Conservation (phyloP, 352 stramenopile genomes). For the Phytophthora fragariae region DNA sequence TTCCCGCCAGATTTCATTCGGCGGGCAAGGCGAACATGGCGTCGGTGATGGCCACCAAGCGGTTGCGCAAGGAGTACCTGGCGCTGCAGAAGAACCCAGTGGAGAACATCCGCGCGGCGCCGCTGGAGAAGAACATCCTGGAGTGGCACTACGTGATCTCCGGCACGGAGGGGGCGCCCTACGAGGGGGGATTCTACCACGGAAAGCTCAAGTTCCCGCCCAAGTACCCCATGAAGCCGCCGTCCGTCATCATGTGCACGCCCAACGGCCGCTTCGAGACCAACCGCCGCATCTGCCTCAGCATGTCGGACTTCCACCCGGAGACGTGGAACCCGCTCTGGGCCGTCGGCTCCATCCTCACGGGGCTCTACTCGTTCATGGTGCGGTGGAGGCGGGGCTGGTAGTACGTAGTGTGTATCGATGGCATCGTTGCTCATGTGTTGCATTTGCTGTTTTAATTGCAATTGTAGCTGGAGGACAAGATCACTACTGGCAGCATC, state of each 20-base stretch:
- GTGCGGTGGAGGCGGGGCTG: slow-evolving; percentile 22
- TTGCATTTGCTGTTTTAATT: not conserved
- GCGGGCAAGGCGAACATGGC: slow-evolving; percentile 45
- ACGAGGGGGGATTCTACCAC: slow-evolving; percentile 91
- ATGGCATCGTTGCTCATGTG: not conserved
- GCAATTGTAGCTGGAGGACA: slow-evolving; percentile 58
- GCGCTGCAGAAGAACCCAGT: slow-evolving; percentile 87
- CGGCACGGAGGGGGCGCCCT: slow-evolving; percentile 66
- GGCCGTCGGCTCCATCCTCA: slow-evolving; percentile 95
- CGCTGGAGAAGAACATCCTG: slow-evolving; percentile 94
- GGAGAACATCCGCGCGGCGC: slow-evolving; percentile 87
- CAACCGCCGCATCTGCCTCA: slow-evolving; percentile 93
- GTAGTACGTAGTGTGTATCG: not conserved
- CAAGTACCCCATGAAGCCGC: slow-evolving; percentile 95
- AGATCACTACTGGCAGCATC: slow-evolving; percentile 90
- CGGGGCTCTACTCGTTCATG: slow-evolving; percentile 96
- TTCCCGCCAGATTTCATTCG: not conserved
- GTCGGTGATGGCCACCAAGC: slow-evolving; percentile 84
- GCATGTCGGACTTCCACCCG: slow-evolving; percentile 96
- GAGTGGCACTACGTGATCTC: slow-evolving; percentile 96
- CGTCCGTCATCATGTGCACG: slow-evolving; percentile 94
- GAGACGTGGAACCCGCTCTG: slow-evolving; percentile 97
- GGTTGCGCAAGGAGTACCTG: slow-evolving; percentile 93
- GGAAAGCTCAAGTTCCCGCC: slow-evolving; percentile 93
- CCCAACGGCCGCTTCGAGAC: slow-evolving; percentile 94